phyloP scores from a whole-genome alignment of 768 basidiomycete species.

The Mycena filopes region DNA sequence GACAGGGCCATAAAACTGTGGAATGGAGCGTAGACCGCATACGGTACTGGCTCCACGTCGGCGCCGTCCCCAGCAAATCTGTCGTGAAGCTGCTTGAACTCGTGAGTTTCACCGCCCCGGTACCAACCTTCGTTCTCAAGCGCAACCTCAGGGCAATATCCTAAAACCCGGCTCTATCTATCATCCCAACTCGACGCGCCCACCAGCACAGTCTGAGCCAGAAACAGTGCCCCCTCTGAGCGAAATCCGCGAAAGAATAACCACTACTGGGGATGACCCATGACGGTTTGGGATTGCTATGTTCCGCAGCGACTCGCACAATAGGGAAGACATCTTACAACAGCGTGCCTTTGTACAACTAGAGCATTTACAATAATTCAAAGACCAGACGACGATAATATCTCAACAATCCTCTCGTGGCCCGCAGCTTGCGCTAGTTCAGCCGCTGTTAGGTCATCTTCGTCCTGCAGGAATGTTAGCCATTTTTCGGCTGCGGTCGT shows the following conservation, averaged over 20 bases:
- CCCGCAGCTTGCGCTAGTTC: slow-evolving; percentile 71
- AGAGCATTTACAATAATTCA: too few relatives aligned
- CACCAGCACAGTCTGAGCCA: slow-evolving; percentile 31
- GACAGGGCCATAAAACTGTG: slow-evolving; percentile 73
- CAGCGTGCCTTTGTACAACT: too few relatives aligned
- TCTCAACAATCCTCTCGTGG: slow-evolving; percentile 61
- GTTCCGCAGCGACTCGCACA: not conserved
- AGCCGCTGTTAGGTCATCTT: slow-evolving; percentile 69
- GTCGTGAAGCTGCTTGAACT: slow-evolving; percentile 81
- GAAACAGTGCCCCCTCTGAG: slow-evolving; percentile 1
- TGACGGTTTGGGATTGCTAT: slow-evolving; percentile 1
- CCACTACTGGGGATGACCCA: slow-evolving; percentile 12
- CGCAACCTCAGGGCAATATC: slow-evolving; percentile 63
- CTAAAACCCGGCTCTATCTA: slow-evolving; percentile 67
- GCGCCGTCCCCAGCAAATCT: slow-evolving; percentile 83
- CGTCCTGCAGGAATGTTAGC: slow-evolving; percentile 58
- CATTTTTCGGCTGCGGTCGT: not conserved
- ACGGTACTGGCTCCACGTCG: slow-evolving; percentile 87
- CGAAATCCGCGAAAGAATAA: slow-evolving; percentile 25
- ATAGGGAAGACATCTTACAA: not conserved
- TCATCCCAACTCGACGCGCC: slow-evolving; percentile 50
- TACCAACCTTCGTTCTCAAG: not conserved
- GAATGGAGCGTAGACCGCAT: slow-evolving; percentile 94
- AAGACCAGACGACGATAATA: slow-evolving; percentile 33
- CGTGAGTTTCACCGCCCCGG: slow-evolving; percentile 59